Evolutionary conservation across 345 rosid genomes (phyloP).

Genomic region (Citrus australasica): DNA sequence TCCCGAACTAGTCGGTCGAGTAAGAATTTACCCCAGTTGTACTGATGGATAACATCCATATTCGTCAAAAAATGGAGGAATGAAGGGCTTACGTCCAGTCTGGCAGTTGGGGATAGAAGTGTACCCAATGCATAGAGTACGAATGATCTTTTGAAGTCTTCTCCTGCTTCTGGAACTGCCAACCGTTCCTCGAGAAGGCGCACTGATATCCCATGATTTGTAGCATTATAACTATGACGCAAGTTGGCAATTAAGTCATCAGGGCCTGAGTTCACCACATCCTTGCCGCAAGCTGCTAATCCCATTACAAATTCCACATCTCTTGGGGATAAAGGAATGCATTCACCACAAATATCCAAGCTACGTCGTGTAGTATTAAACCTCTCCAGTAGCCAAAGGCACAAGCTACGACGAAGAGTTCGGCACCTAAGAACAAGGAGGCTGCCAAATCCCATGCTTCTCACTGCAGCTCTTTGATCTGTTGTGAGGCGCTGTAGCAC

Average conservation of each 20-base stretch:
- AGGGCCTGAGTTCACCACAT: conserved; percentile 48
- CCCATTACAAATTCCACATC: conserved; percentile 52
- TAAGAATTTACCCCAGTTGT: conserved; percentile 50
- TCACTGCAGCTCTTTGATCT: conserved; percentile 38
- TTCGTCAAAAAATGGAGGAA: conserved; percentile 46
- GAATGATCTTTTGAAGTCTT: conserved; percentile 45
- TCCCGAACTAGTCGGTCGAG: conserved; percentile 46
- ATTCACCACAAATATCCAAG: conserved; percentile 40
- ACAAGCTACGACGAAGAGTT: conserved; percentile 46
- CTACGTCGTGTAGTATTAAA: conserved; percentile 32
- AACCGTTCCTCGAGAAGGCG: conserved; percentile 42
- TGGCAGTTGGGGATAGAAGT: conserved; percentile 45
- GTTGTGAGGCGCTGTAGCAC: conserved; percentile 39
- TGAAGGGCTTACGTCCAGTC: conserved; percentile 49
- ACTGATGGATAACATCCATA: conserved; percentile 39
- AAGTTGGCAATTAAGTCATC: conserved; percentile 39
- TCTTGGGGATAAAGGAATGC: conserved; percentile 34
- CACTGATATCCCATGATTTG: conserved; percentile 47
- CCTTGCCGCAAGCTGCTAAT: conserved; percentile 44
- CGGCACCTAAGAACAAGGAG: conserved; percentile 39
- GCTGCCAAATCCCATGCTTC: conserved; percentile 46
- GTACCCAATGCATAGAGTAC: conserved; percentile 46
- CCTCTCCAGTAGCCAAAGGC: conserved; percentile 51
- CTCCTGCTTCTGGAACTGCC: conserved; percentile 41
- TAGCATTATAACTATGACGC: conserved; percentile 41